Conservation (phyloP, 169 alveolate species). For the Cryptosporidium andersoni region DNA sequence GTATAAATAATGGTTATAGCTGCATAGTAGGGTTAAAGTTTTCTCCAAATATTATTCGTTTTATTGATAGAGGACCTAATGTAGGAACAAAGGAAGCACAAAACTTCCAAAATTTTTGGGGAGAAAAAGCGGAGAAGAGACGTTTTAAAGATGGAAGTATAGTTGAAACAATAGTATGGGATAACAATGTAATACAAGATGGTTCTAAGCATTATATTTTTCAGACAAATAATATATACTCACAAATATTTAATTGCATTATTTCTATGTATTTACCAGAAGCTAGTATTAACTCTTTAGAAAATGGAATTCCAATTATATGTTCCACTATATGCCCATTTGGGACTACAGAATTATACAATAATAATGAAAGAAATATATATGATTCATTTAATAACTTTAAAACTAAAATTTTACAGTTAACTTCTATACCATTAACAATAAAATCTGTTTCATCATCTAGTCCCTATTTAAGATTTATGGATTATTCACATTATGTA, state of each 20-base stretch:
- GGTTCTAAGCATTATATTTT: not conserved
- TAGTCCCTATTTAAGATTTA: slow-evolving; percentile 30
- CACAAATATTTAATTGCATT: slow-evolving; percentile 9
- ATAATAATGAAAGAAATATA: not conserved
- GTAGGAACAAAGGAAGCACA: slow-evolving; percentile 47
- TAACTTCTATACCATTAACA: slow-evolving; percentile 55
- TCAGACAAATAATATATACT: not conserved
- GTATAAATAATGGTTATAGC: slow-evolving; percentile 24
- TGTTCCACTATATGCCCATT: slow-evolving; percentile 19
- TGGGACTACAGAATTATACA: slow-evolving; percentile 3
- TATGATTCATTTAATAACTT: slow-evolving; percentile 40
- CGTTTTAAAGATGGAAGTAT: slow-evolving; percentile 54
- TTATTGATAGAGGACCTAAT: slow-evolving; percentile 39
- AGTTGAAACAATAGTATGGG: slow-evolving; percentile 56
- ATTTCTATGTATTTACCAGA: slow-evolving; percentile 28
- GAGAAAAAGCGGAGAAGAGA: slow-evolving; percentile 51
- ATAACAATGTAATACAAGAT: not conserved
- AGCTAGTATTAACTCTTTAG: not conserved
- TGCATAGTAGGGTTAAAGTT: slow-evolving; percentile 42
- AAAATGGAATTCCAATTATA: too few species aligned
- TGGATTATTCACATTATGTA: not conserved
- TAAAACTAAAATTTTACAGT: slow-evolving; percentile 7
- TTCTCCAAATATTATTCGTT: slow-evolving; percentile 3
- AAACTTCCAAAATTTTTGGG: slow-evolving; percentile 57
- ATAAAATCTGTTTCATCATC: slow-evolving; percentile 32